These are phyloP conservation scores for Yarrowia alimentaria DNA, from an alignment of 805 yeast genomes.

Conservation along the genomic window DNA sequence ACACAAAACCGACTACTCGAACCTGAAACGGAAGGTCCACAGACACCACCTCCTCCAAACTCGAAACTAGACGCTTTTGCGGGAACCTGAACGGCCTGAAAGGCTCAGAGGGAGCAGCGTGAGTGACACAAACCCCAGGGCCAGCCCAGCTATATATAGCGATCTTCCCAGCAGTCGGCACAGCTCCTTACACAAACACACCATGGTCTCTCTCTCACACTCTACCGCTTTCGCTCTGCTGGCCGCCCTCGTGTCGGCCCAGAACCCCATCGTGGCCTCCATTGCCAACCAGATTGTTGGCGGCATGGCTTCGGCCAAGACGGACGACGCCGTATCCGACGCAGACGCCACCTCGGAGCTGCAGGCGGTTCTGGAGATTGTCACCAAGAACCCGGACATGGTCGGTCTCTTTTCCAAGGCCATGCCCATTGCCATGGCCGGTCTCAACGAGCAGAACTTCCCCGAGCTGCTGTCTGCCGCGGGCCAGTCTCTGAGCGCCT, in stretches of 20 bases:
- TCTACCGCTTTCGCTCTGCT: constrained; percentile 15
- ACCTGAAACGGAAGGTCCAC: too few species aligned
- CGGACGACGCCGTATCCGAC: constrained; percentile 16
- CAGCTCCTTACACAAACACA: background rate
- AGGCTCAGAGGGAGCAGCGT: too few species aligned
- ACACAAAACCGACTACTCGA: too few species aligned
- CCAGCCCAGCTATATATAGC: background rate
- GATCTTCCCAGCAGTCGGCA: too few species aligned
- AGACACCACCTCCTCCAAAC: too few species aligned
- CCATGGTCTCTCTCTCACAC: constrained; percentile 8
- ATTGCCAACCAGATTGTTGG: constrained; percentile 10
- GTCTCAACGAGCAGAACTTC: constrained; percentile 11
- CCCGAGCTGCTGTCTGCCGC: constrained; percentile 24
- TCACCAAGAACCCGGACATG: constrained; percentile 25
- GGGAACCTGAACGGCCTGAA: too few species aligned
- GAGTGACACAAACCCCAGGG: too few species aligned
- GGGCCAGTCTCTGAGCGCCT: constrained; percentile 7
- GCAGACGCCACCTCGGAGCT: constrained; percentile 25
- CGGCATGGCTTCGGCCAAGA: constrained; percentile 25
- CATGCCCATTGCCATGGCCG: constrained; percentile 7
- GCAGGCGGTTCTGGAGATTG: constrained; percentile 4
- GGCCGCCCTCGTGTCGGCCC: constrained; percentile 21
- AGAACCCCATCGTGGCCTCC: constrained; percentile 23
- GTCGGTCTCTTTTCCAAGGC: constrained; percentile 22
- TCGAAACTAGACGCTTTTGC: too few species aligned